A percentile compares a stretch with the other conserved stretches of the same genome.
These are phyloP conservation scores for Taphrina wiesneri DNA, from an alignment of 1,139 yeast genomes.

Conservation along the genomic window DNA sequence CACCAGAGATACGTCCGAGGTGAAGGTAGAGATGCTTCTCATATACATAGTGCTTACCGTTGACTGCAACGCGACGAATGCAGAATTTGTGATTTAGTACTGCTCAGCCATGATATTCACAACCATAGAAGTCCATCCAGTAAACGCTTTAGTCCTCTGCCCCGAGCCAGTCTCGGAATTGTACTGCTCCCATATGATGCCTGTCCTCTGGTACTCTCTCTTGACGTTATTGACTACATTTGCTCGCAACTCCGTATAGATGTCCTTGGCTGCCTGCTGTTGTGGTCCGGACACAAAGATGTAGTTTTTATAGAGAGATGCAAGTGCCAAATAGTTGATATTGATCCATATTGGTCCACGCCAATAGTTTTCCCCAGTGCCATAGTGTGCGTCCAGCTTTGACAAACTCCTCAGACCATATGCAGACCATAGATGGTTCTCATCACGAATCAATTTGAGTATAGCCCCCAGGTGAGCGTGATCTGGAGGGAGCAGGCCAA, in stretches of 20 bases:
- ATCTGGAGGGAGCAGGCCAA: conserved; percentile 62
- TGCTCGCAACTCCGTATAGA: conserved; percentile 61
- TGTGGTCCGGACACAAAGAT: conserved; percentile 43
- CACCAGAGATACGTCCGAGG: too few species aligned
- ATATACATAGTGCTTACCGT: too few species aligned
- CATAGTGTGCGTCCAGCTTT: conserved; percentile 63
- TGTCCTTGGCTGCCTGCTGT: conserved; percentile 48
- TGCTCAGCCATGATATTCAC: conserved; percentile 63
- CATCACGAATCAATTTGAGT: conserved; percentile 62
- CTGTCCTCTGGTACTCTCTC: conserved; percentile 69
- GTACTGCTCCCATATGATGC: conserved; percentile 84
- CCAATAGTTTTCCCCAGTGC: conserved; percentile 91
- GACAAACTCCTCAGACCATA: conserved; percentile 84
- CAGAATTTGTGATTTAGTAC: conserved; percentile 33
- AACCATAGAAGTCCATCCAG: conserved; percentile 91
- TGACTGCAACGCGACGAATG: too few species aligned
- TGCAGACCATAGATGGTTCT: conserved; percentile 72
- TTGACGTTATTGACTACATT: conserved; percentile 70
- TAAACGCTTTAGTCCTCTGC: conserved; percentile 81
- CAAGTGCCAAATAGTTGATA: conserved; percentile 79
- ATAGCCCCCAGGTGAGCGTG: conserved; percentile 55
- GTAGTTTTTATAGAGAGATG: conserved; percentile 55
- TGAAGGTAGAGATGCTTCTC: too few species aligned
- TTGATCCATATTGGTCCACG: conserved; percentile 93
- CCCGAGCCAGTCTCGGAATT: conserved; percentile 73